Percentiles rank a stretch among this genome's conserved stretches.
Evolutionary conservation across 176 grass and related monocot genomes (phyloP).

Genomic region (Ensete ventricosum): DNA sequence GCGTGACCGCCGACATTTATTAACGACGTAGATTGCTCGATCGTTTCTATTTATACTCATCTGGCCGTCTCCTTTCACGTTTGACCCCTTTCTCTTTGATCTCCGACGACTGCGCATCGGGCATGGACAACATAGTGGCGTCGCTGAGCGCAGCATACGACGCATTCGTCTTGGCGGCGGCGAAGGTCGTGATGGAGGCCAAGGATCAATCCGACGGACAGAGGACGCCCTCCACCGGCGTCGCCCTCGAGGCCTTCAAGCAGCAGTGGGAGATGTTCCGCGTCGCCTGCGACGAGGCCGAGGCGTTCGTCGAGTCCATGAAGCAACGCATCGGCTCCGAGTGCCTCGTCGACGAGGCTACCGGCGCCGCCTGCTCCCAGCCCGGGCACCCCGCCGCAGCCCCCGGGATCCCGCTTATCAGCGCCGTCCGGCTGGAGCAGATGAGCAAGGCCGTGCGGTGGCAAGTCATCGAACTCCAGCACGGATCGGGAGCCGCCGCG

Average conservation of each 20-base stretch:
- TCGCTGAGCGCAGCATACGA: conserved; percentile 58
- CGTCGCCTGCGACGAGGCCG: conserved; percentile 66
- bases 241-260: conserved; percentile 71
- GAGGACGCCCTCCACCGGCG: conserved; percentile 44
- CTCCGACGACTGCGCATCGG: background rate
- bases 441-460: conserved; percentile 79
- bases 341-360: conserved; percentile 87
- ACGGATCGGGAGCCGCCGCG: conserved; percentile 33
- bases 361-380: conserved; percentile 16
- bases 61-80: background rate
- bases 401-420: conserved; percentile 55
- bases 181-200: conserved; percentile 38
- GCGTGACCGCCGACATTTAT: background rate
- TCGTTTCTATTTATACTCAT: background rate
- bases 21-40: background rate
- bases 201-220: conserved; percentile 35
- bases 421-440: conserved; percentile 71
- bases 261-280: conserved; percentile 80
- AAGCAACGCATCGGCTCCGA: conserved; percentile 77
- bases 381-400: background rate
- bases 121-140: conserved; percentile 59
- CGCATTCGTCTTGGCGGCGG: conserved; percentile 51
- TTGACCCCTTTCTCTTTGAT: background rate
- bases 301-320: conserved; percentile 81
- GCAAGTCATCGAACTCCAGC: conserved; percentile 76